phyloP scores from a whole-genome alignment of 495 filamentous ascomycete genomes.

The Lasiosphaeria hispida region DNA sequence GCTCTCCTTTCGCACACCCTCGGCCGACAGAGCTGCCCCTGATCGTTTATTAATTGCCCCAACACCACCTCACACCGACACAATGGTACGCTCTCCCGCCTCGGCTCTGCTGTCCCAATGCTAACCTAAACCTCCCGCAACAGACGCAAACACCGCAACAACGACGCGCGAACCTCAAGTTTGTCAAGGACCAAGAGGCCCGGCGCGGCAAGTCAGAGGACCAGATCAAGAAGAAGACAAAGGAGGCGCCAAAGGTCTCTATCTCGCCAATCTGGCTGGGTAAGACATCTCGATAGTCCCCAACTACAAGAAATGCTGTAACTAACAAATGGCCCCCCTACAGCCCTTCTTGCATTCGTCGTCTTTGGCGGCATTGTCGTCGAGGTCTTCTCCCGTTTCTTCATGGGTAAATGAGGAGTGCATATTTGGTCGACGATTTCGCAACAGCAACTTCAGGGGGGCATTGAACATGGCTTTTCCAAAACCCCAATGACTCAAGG shows the following conservation, averaged over 20 bases:
- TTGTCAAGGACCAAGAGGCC: slow-evolving; percentile 70
- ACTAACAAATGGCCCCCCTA: neutral
- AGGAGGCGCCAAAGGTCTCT: slow-evolving; percentile 65
- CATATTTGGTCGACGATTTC: neutral
- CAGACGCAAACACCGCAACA: slow-evolving; percentile 95
- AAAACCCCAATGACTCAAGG: too few species aligned
- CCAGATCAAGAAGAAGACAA: slow-evolving; percentile 63
- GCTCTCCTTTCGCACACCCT: neutral
- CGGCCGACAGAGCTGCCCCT: neutral
- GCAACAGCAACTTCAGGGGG: too few species aligned
- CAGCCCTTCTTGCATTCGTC: slow-evolving; percentile 76
- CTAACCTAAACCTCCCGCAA: neutral
- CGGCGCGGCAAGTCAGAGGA: slow-evolving; percentile 79
- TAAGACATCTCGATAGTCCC: slow-evolving; percentile 43
- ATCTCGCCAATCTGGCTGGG: slow-evolving; percentile 80
- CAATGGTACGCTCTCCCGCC: slow-evolving; percentile 25
- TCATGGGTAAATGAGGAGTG: slow-evolving; percentile 42
- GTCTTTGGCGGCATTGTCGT: slow-evolving; percentile 82
- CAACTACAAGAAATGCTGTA: neutral
- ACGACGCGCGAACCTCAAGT: slow-evolving; percentile 82
- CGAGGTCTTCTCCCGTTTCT: slow-evolving; percentile 73
- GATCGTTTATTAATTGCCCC: neutral
- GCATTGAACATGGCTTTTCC: too few species aligned
- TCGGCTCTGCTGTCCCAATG: neutral
- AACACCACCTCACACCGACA: slow-evolving; percentile 4